Conservation (phyloP, 129 eudicot genomes). For the Flaveria linearis region DNA sequence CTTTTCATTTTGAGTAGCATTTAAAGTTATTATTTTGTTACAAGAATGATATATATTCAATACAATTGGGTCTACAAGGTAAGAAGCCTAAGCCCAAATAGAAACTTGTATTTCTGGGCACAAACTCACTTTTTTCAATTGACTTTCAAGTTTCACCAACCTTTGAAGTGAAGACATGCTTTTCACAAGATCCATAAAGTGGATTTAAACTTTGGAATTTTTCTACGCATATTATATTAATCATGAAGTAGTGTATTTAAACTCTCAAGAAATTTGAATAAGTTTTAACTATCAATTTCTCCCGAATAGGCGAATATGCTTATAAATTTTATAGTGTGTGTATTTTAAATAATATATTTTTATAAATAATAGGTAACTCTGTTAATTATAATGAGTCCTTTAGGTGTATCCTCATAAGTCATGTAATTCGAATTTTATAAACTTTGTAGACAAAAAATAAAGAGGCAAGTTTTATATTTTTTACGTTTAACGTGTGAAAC, state of each 20-base stretch:
- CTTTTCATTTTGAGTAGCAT: background rate
- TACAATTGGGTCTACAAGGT: background rate
- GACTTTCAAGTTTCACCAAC: conserved; percentile 17
- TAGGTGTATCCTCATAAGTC: background rate
- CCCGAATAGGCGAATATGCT: background rate
- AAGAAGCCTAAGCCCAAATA: conserved; percentile 15
- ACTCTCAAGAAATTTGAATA: background rate
- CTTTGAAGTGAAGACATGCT: conserved; percentile 42
- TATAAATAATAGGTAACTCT: background rate
- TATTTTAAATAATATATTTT: background rate
- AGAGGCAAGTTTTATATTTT: background rate
- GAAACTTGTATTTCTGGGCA: conserved; percentile 29
- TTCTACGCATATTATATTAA: conserved; percentile 21
- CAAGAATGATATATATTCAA: background rate
- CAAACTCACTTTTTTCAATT: conserved; percentile 25
- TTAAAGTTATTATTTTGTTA: background rate
- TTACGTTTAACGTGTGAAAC: background rate
- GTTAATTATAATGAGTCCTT: background rate
- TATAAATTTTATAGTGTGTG: background rate
- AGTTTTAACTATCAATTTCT: background rate
- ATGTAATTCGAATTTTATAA: background rate
- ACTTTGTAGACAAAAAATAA: background rate
- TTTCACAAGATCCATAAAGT: conserved; percentile 42
- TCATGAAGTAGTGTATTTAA: background rate
- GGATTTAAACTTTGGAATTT: conserved; percentile 35